Evolutionary conservation across 305 asterid genomes (phyloP), one percentile per base, ranked within the genome.

Genomic region (Salvia sclarea): DNA sequence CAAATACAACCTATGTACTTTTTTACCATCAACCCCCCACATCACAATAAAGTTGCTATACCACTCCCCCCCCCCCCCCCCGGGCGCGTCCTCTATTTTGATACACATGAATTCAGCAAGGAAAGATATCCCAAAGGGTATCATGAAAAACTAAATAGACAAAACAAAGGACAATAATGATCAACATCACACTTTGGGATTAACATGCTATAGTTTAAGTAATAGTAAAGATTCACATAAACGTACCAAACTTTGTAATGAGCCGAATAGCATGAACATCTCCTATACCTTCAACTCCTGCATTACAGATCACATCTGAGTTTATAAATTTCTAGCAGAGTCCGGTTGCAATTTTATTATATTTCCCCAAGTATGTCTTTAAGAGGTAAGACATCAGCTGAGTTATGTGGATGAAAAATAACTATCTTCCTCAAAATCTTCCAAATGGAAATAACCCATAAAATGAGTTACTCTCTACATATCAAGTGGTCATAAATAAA

Each of bases 241-340:
- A 60, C 82, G 61, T 86, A 90, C 97, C 98, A 75, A 90, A 93
- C 76, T 88, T 87, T 60, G 89, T 83, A 71, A 93, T 86, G 69
- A 93, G 77, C 72, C 85, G 91, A 80, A 89, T 57, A 41, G 96
- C 98, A 82, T 90, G 92, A 54, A 84, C 89, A 74, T 84, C 80
- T 81, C 97, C 98, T 74, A 93, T 93, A 55, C 97, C 97, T 14
- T 79, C 86, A 78, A 93, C 97, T 58, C 98, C 98, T 93, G 91
- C 82, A 87, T 53, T 72, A 22, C 18, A 74, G 22, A 21, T 49
- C 22, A 61, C 55, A 33, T 25, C 66, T 30, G 58, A 61, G 44
- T 25, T 49, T 13, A 33, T 30, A 54, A 63, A 40, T 14, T 68
- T 13, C 44, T 55, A 44, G 47, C 49, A 21, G 38, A 52, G 17